Percentiles rank a stretch among this genome's conserved stretches.
Evolutionary conservation across 2,329 filamentous ascomycete genomes (phyloP).

Genomic region (Dactylellina sp.): DNA sequence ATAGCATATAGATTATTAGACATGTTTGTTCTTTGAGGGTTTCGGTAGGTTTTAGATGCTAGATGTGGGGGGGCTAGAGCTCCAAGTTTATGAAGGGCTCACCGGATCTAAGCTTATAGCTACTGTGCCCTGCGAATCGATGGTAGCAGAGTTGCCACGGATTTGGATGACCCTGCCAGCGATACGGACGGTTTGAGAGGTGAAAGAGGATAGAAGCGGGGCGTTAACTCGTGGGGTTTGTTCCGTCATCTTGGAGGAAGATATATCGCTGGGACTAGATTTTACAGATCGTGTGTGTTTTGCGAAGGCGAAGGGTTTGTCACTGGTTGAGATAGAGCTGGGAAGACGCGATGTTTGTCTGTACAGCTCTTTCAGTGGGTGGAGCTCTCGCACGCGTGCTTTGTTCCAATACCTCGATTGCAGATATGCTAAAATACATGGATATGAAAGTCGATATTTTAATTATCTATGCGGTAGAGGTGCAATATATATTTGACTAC

Average conservation of each 20-base stretch:
- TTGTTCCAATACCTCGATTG: neutral
- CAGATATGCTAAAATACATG: no score
- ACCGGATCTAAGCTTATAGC: conserved; percentile 80
- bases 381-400: conserved; percentile 1
- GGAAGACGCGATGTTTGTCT: conserved; percentile 30
- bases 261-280: no score
- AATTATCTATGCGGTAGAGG: conserved; percentile 2
- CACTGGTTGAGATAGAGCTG: neutral
- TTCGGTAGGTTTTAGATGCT: neutral
- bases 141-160: conserved; percentile 80
- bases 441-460: no score
- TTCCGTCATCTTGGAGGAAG: conserved; percentile 73
- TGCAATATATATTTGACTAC: no score
- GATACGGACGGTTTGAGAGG: conserved; percentile 80
- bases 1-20: conserved; percentile 12
- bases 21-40: conserved; percentile 19
- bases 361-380: neutral
- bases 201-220: conserved; percentile 80
- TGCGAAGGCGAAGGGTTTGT: neutral
- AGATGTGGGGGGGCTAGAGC: neutral
- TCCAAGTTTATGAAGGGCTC: conserved; percentile 57
- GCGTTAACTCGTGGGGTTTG: conserved; percentile 85
- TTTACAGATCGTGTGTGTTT: neutral
- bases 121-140: conserved; percentile 83
- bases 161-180: conserved; percentile 86